These are phyloP conservation scores for Escovopsis sp. DNA, from an alignment of 2,329 filamentous ascomycete species.

Conservation along the genomic window DNA sequence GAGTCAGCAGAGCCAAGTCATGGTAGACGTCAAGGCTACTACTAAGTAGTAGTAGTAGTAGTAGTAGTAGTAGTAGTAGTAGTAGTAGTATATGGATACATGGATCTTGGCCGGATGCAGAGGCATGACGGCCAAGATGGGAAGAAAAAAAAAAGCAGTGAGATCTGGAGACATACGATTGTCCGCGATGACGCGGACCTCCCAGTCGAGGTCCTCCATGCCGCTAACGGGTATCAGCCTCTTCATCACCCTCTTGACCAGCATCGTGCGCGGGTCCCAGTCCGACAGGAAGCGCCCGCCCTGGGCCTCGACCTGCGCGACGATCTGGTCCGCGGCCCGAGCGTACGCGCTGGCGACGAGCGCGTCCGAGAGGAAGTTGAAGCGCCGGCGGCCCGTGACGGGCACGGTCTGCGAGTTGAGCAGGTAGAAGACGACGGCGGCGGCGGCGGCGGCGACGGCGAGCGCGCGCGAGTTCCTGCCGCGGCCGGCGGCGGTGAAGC, in stretches of 20 bases:
- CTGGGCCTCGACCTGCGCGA: slow-evolving; percentile 36
- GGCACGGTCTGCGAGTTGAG: slow-evolving; percentile 58
- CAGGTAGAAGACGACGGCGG: slow-evolving; percentile 44
- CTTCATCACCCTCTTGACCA: slow-evolving; percentile 49
- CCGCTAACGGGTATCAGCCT: slow-evolving; percentile 53
- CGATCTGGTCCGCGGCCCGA: slow-evolving; percentile 22
- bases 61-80: too few relatives aligned
- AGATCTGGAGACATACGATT: slow-evolving; percentile 20
- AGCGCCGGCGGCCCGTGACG: slow-evolving; percentile 53
- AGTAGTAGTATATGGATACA: too few relatives aligned
- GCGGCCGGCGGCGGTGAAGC: slow-evolving; percentile 13
- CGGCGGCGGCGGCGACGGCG: slow-evolving; percentile 24
- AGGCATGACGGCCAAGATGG: too few relatives aligned
- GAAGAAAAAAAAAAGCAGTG: not conserved
- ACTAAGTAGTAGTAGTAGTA: too few relatives aligned
- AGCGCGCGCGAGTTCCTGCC: slow-evolving; percentile 20
- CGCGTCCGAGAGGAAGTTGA: slow-evolving; percentile 48
- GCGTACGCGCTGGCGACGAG: slow-evolving; percentile 32
- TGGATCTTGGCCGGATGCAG: too few relatives aligned
- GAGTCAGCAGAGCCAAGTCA: not conserved
- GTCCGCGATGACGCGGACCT: slow-evolving; percentile 61
- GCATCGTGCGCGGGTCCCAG: slow-evolving; percentile 37
- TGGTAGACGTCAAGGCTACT: too few relatives aligned
- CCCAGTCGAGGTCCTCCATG: slow-evolving; percentile 45
- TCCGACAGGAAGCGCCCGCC: slow-evolving; percentile 40